These are phyloP conservation scores for Ceratocystis diversiconidia DNA, from an alignment of 2,329 filamentous ascomycete genomes.

Conservation along the genomic window DNA sequence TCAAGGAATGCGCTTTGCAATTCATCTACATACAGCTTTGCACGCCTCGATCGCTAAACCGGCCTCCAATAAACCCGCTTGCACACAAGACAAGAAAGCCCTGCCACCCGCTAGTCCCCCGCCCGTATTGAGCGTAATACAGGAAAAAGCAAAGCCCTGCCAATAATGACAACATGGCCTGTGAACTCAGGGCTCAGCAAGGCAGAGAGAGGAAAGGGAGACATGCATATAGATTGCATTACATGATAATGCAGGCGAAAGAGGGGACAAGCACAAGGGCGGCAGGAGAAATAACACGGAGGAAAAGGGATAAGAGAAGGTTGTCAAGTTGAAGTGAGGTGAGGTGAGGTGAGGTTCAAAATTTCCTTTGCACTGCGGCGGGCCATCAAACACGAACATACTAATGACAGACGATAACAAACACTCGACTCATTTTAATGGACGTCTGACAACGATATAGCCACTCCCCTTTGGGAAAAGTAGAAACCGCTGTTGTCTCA, in stretches of 20 bases:
- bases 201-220: neutral
- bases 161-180: neutral
- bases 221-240: conserved; percentile 2
- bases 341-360: neutral
- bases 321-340: neutral
- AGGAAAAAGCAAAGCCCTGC: neutral
- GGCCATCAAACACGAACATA: neutral
- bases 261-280: neutral
- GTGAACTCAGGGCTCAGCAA: neutral
- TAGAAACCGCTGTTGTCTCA: neutral
- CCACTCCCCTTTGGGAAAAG: neutral
- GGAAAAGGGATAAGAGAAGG: neutral
- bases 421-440: neutral
- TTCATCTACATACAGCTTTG: no score
- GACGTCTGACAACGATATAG: neutral
- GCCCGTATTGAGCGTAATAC: neutral
- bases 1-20: no score
- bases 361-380: neutral
- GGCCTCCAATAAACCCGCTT: neutral
- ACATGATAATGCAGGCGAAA: neutral
- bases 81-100: neutral
- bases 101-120: neutral
- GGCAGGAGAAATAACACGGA: neutral
- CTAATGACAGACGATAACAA: neutral
- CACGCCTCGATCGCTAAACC: no score